These are phyloP conservation scores for Fusarium nurragi DNA, from an alignment of 2,329 filamentous ascomycete species.

Conservation along the genomic window DNA sequence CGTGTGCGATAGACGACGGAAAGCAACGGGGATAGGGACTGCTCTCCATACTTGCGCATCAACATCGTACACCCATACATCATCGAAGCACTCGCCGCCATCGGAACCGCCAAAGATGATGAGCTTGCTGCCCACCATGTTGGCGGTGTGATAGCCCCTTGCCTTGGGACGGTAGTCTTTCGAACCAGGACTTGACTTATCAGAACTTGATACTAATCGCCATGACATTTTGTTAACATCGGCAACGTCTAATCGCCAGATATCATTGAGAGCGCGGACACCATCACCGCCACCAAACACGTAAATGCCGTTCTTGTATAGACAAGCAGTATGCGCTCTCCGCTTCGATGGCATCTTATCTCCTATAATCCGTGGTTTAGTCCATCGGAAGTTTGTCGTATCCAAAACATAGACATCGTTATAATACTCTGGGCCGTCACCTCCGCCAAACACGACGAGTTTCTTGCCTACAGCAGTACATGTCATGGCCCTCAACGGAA, in stretches of 20 bases:
- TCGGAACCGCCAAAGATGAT: conserved; percentile 77
- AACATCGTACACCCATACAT: conserved; percentile 78
- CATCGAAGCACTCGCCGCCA: conserved; percentile 76
- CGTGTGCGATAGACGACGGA: conserved; percentile 72
- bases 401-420: conserved; percentile 79
- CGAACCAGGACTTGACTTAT: conserved; percentile 46
- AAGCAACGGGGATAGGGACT: conserved; percentile 68
- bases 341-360: conserved; percentile 68
- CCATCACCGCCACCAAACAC: conserved; percentile 78
- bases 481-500: conserved; percentile 75
- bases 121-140: conserved; percentile 77
- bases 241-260: conserved; percentile 76
- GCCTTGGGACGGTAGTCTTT: conserved; percentile 65
- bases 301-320: conserved; percentile 76
- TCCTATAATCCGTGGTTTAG: conserved; percentile 67
- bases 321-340: conserved; percentile 74
- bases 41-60: conserved; percentile 68
- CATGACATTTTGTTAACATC: conserved; percentile 75
- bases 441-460: conserved; percentile 74
- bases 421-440: conserved; percentile 76
- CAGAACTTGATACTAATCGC: conserved; percentile 67
- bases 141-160: conserved; percentile 76
- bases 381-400: conserved; percentile 74
- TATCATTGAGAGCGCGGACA: conserved; percentile 74
- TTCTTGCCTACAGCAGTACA: conserved; percentile 77